Percentiles rank a stretch among this genome's conserved stretches.
These are phyloP conservation scores for Arctium lappa DNA, from an alignment of 129 eudicot genomes.

Conservation along the genomic window DNA sequence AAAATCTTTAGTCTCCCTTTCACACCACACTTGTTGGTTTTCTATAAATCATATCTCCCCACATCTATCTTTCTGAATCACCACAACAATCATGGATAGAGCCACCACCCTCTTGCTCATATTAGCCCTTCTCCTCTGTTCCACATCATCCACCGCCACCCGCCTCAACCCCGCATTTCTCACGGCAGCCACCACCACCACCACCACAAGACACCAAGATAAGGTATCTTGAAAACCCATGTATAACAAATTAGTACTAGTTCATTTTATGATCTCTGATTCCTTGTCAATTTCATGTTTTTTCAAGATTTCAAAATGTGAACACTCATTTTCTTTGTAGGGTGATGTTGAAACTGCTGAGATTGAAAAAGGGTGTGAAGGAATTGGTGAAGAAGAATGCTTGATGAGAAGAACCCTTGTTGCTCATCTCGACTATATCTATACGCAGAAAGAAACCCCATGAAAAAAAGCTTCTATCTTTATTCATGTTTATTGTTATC, in stretches of 20 bases:
- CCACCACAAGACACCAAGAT: constrained; percentile 3
- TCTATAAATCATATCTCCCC: constrained; percentile 22
- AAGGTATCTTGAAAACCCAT: constrained; percentile 21
- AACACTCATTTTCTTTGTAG: background rate
- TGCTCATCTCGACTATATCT: constrained; percentile 59
- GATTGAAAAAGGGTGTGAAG: constrained; percentile 34
- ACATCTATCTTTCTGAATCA: background rate
- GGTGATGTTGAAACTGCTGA: constrained; percentile 14
- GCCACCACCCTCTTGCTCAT: constrained; percentile 28
- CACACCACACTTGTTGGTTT: constrained; percentile 17
- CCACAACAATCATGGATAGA: constrained; percentile 24
- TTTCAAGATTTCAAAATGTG: background rate
- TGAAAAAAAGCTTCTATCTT: constrained; percentile 28
- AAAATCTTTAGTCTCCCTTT: constrained; percentile 1
- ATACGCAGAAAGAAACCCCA: constrained; percentile 46
- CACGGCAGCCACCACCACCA: background rate
- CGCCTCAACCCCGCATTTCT: constrained; percentile 18
- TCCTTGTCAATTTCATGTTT: background rate
- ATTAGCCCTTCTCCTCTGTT: constrained; percentile 29
- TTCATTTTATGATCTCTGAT: background rate
- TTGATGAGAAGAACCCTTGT: constrained; percentile 48
- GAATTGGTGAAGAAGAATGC: constrained; percentile 43
- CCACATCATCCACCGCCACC: constrained; percentile 22
- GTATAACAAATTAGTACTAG: background rate
- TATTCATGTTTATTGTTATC: constrained; percentile 23